Percentiles rank a stretch among this genome's conserved stretches.
These are phyloP conservation scores for Erythrobasidium yunnanense DNA, from an alignment of 768 basidiomycete species.

Conservation along the genomic window DNA sequence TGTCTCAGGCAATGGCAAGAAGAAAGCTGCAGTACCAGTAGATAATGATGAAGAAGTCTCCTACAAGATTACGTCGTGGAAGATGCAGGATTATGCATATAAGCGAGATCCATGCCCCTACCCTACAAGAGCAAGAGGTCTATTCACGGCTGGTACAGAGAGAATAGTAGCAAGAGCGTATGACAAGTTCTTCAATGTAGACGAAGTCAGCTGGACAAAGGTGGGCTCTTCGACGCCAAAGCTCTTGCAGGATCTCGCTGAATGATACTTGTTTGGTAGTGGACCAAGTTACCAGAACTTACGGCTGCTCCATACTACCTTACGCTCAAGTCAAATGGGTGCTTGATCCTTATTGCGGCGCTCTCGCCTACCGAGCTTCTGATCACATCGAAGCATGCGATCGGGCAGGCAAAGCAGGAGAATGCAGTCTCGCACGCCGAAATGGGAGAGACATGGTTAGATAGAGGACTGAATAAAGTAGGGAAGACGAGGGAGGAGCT, in stretches of 20 bases:
- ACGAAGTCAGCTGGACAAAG: slow-evolving; percentile 87
- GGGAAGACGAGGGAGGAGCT: slow-evolving; percentile 64
- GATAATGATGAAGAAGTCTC: not conserved
- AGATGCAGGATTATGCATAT: slow-evolving; percentile 95
- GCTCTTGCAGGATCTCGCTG: no score
- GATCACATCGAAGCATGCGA: slow-evolving; percentile 82
- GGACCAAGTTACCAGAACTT: slow-evolving; percentile 33
- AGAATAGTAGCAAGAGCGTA: slow-evolving; percentile 78
- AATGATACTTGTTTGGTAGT: slow-evolving; percentile 33
- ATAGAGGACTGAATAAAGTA: slow-evolving; percentile 52
- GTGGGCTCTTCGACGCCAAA: slow-evolving; percentile 50
- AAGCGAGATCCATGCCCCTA: slow-evolving; percentile 79
- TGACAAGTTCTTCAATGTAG: slow-evolving; percentile 98
- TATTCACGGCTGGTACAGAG: slow-evolving; percentile 55
- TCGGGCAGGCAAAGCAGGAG: slow-evolving; percentile 47
- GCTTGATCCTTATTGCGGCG: slow-evolving; percentile 88
- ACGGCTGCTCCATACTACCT: slow-evolving; percentile 62
- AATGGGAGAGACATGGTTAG: slow-evolving; percentile 73
- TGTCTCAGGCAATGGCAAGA: not conserved
- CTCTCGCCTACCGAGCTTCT: slow-evolving; percentile 63
- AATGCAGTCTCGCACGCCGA: slow-evolving; percentile 58
- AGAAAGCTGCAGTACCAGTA: not conserved
- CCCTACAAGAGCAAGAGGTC: slow-evolving; percentile 83
- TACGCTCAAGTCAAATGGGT: slow-evolving; percentile 88
- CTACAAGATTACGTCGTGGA: slow-evolving; percentile 63